Evolutionary conservation across 176 grass and related monocot species (phyloP), one percentile per base, ranked within the genome.

Genomic region (Musa itinerans): DNA sequence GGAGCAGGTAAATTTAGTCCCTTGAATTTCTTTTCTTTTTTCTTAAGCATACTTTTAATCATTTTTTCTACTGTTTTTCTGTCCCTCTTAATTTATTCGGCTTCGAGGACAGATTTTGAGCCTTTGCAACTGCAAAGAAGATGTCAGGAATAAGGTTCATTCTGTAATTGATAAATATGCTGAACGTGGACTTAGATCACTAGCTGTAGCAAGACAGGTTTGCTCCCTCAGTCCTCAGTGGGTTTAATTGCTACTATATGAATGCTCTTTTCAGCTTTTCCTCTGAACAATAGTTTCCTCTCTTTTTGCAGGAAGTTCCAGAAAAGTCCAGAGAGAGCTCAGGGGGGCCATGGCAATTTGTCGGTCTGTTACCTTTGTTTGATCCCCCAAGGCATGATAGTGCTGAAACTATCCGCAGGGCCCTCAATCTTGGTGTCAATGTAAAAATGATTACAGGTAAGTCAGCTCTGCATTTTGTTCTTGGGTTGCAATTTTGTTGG

Each of bases 371-470:
- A 61, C 90, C 94, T 16, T 83, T 98, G 10, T 83, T 98, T 56
- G 94, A 98, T 74, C 94, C 90, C 22, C 94, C 94, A 0, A 85
- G 94, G 68, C 88, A 93, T 19, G 94, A 98, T 73, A 98, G 94
- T 53, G 90, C 94, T 9, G 88, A 98, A 50, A 98, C 94, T 34
- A 98, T 98, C 74, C 83, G 65, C 27, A 73, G 77, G 54, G 94
- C 90, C 17, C 90, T 98, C 49, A 56, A 82, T 73, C 94, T 98
- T 24, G 94, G 94, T 19, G 90, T 98, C 69, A 98, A 93, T 51
- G 94, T 98, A 34, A 99, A 99, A 82, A 99, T 99, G 96, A 99
- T 99, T 79, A 99, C 96, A 0, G 96, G 96, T 96, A 87, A 77
- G 9, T 27, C 4, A 25, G 2, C 20, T 43, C 9, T 51, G 1